Conservation (phyloP, 2,329 filamentous ascomycete species). For the Phialophora chinensis region DNA sequence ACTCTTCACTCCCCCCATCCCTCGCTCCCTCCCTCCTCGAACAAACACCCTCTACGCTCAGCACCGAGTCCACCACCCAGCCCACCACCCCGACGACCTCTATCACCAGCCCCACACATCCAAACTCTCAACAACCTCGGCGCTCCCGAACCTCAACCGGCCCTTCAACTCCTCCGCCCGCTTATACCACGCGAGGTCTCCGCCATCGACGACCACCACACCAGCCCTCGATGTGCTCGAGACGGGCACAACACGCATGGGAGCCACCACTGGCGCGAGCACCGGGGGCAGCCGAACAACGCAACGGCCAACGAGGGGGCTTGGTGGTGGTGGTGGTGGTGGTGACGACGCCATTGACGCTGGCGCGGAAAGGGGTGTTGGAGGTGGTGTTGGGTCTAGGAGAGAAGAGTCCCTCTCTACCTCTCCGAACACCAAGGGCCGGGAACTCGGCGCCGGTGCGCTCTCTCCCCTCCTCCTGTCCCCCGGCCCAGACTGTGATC, state of each 20-base stretch:
- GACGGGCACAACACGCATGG: not conserved
- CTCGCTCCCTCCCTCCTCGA: not conserved
- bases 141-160: not conserved
- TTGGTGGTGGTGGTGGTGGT: not conserved
- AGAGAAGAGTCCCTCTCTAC: too few relatives aligned
- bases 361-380: not conserved
- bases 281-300: not conserved
- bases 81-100: not conserved
- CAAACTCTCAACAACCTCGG: not conserved
- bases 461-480: too few relatives aligned
- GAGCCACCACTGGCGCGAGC: not conserved
- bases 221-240: not conserved
- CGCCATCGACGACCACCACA: not conserved
- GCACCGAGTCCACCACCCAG: not conserved
- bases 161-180: not conserved
- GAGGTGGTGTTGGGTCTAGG: not conserved
- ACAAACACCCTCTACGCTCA: not conserved
- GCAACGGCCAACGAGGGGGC: not conserved
- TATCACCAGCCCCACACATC: constrained; percentile 1
- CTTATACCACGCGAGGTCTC: not conserved
- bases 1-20: not conserved
- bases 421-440: too few relatives aligned
- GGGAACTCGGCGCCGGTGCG: too few relatives aligned
- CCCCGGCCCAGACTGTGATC: too few relatives aligned
- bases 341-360: not conserved